Evolutionary conservation across 495 filamentous ascomycete genomes (phyloP).

Genomic region (Evansstolkia leycettana): DNA sequence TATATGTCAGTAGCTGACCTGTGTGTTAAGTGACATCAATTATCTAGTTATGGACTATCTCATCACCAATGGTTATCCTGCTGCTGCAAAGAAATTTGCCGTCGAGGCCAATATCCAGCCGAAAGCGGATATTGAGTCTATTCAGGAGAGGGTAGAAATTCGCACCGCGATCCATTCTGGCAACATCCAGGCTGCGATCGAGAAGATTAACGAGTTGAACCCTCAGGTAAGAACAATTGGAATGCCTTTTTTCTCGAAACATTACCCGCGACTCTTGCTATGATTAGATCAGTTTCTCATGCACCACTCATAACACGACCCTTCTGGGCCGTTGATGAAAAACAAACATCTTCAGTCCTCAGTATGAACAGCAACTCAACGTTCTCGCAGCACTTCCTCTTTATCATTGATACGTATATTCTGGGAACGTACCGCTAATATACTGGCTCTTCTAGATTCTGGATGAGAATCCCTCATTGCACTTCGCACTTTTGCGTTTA

Average conservation of each 20-base stretch:
- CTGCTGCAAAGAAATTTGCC: slow-evolving; percentile 85
- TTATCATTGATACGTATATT: background rate
- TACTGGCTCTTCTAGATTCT: slow-evolving; percentile 58
- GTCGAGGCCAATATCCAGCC: slow-evolving; percentile 80
- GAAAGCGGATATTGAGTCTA: slow-evolving; percentile 54
- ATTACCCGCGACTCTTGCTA: slow-evolving; percentile 35
- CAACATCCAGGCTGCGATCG: slow-evolving; percentile 73
- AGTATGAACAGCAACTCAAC: slow-evolving; percentile 63
- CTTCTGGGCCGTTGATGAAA: slow-evolving; percentile 80
- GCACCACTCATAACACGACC: slow-evolving; percentile 91
- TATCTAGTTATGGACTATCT: slow-evolving; percentile 94
- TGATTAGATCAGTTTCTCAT: slow-evolving; percentile 99
- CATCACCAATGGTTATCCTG: slow-evolving; percentile 89
- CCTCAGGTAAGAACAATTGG: slow-evolving; percentile 62
- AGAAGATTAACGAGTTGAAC: slow-evolving; percentile 78
- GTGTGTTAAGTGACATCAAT: slow-evolving; percentile 77
- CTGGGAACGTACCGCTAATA: too few relatives aligned
- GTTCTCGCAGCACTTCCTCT: slow-evolving; percentile 6
- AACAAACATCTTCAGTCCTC: slow-evolving; percentile 89
- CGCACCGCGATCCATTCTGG: slow-evolving; percentile 70
- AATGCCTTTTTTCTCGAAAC: slow-evolving; percentile 4
- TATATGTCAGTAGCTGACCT: slow-evolving; percentile 18
- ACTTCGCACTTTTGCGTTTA: slow-evolving; percentile 81
- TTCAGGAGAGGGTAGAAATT: slow-evolving; percentile 67
- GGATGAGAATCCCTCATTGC: slow-evolving; percentile 69